Evolutionary conservation across 495 filamentous ascomycete species (phyloP).

Genomic region (Ramalina intermedia): DNA sequence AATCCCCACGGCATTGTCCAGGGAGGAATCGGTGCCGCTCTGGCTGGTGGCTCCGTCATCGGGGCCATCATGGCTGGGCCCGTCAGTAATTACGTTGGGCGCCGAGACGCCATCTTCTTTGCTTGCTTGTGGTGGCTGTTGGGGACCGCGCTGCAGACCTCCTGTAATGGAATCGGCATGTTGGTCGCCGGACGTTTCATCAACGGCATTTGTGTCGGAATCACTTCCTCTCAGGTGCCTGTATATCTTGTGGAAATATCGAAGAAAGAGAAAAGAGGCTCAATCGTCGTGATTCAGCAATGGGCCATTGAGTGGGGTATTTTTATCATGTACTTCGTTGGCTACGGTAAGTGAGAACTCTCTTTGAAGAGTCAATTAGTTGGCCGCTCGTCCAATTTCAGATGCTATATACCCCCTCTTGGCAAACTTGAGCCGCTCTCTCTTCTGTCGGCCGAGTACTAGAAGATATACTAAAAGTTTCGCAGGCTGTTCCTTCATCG

Average conservation of each 20-base stretch:
- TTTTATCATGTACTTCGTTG: constrained; percentile 45
- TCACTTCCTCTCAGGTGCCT: constrained; percentile 65
- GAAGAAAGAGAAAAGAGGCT: constrained; percentile 49
- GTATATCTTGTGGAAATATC: constrained; percentile 70
- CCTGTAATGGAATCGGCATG: constrained; percentile 42
- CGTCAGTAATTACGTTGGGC: constrained; percentile 50
- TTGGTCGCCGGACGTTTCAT: constrained; percentile 57
- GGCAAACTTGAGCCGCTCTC: too few relatives aligned
- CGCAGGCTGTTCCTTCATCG: constrained; percentile 40
- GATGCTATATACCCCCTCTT: too few relatives aligned
- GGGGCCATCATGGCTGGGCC: constrained; percentile 50
- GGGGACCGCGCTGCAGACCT: constrained; percentile 52
- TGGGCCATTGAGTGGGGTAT: constrained; percentile 62
- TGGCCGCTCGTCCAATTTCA: too few relatives aligned
- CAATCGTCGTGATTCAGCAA: constrained; percentile 61
- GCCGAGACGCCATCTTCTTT: constrained; percentile 48
- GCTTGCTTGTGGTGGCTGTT: constrained; percentile 58
- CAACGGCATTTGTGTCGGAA: constrained; percentile 58
- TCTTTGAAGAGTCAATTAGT: too few relatives aligned
- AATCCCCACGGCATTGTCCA: constrained; percentile 48
- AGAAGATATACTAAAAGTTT: too few relatives aligned
- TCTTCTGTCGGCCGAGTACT: too few relatives aligned
- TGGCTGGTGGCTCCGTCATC: constrained; percentile 53
- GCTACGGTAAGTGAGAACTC: constrained; percentile 22
- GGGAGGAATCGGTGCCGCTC: constrained; percentile 49